A percentile compares a stretch with the other conserved stretches of the same genome.
Conservation (phyloP, 2,329 filamentous ascomycete species). For the Ceratocystis alfenasii region DNA sequence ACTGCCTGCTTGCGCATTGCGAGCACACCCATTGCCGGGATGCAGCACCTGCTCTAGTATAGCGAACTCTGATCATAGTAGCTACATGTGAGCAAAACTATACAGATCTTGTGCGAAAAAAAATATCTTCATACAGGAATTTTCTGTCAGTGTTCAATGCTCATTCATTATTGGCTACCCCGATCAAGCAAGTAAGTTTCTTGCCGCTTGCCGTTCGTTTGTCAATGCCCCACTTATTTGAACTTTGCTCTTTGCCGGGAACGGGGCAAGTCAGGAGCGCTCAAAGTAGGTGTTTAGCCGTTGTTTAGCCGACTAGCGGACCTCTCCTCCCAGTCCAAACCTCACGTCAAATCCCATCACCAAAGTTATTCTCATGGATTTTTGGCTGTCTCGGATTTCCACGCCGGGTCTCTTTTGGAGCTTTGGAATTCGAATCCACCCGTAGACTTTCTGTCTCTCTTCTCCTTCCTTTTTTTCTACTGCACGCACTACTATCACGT, state of each 20-base stretch:
- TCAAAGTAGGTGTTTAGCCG: conserved; percentile 15
- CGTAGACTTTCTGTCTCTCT: conserved; percentile 18
- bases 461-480: neutral
- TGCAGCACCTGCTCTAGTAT: conserved; percentile 10
- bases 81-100: neutral
- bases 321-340: conserved; percentile 12
- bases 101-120: neutral
- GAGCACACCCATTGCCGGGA: conserved; percentile 15
- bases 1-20: conserved; percentile 7
- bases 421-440: conserved; percentile 16
- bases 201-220: neutral
- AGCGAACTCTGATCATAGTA: conserved; percentile 23
- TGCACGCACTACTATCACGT: conserved; percentile 9
- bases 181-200: neutral
- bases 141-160: no score
- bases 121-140: no score
- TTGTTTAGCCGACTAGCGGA: conserved; percentile 17
- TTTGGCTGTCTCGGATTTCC: conserved; percentile 16
- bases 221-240: conserved; percentile 11
- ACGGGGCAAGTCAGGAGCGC: conserved; percentile 3
- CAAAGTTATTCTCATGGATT: conserved; percentile 22
- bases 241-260: conserved; percentile 10
- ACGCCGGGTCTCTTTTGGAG: conserved; percentile 11
- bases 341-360: conserved; percentile 12
- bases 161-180: neutral